Conservation (phyloP, 2,329 filamentous ascomycete genomes). For the Paramyrothecium roridum region DNA sequence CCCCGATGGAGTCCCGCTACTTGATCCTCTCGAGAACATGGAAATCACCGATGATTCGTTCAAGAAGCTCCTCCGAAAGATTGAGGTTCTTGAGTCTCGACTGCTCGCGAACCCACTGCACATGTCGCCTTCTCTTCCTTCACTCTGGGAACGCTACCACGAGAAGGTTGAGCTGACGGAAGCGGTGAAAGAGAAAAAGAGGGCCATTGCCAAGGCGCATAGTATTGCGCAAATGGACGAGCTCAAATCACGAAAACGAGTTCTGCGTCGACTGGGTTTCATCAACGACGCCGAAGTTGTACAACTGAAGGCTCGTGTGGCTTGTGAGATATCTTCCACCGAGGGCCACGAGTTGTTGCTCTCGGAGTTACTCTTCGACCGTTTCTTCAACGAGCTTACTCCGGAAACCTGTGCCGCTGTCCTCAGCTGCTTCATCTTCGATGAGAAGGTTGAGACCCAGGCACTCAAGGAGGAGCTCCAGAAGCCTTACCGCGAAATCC, state of each 20-base stretch:
- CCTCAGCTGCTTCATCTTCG: slow-evolving; percentile 93
- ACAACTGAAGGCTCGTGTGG: slow-evolving; percentile 93
- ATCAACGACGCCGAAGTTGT: slow-evolving; percentile 96
- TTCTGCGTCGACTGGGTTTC: slow-evolving; percentile 89
- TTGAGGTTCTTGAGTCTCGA: slow-evolving; percentile 91
- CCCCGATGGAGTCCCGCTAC: slow-evolving; percentile 81
- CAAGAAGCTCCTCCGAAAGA: slow-evolving; percentile 91
- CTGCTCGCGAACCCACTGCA: slow-evolving; percentile 88
- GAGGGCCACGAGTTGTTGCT: slow-evolving; percentile 90
- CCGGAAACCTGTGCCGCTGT: slow-evolving; percentile 85
- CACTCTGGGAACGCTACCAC: slow-evolving; percentile 84
- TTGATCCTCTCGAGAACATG: slow-evolving; percentile 97
- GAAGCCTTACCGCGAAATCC: slow-evolving; percentile 83
- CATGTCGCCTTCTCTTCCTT: slow-evolving; percentile 78
- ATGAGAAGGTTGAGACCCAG: slow-evolving; percentile 84
- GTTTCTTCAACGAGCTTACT: slow-evolving; percentile 94
- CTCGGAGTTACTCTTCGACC: slow-evolving; percentile 90
- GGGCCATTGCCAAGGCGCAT: slow-evolving; percentile 78
- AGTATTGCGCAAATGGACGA: slow-evolving; percentile 93
- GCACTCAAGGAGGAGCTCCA: slow-evolving; percentile 78
- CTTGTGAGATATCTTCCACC: slow-evolving; percentile 92
- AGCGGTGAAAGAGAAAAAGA: slow-evolving; percentile 85
- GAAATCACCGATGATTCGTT: slow-evolving; percentile 87
- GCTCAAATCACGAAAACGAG: slow-evolving; percentile 91
- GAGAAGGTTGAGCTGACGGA: slow-evolving; percentile 72